A percentile compares a stretch with the other conserved stretches of the same genome.
phyloP scores from a whole-genome alignment of 225 moss, liverwort and hornwort species.

The Bryum argenteum region DNA sequence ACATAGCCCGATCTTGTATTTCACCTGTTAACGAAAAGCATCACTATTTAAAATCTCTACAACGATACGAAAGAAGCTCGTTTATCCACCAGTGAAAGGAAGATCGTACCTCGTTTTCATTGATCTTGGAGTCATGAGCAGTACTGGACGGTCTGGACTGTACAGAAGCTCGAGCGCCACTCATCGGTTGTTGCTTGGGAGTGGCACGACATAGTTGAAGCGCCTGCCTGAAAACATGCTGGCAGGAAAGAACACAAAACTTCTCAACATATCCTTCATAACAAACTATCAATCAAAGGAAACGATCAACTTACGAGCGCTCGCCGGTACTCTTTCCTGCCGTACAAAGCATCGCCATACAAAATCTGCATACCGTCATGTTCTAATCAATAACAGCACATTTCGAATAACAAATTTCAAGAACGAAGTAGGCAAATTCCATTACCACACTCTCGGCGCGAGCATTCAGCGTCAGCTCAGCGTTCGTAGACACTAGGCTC shows the following conservation, averaged over 20 bases:
- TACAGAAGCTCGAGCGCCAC: constrained; percentile 62
- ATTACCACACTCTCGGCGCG: constrained; percentile 81
- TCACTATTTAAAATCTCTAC: not conserved
- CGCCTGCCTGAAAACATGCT: constrained; percentile 91
- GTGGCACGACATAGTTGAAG: constrained; percentile 74
- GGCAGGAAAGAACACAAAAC: constrained; percentile 51
- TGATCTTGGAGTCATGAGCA: constrained; percentile 56
- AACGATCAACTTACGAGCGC: constrained; percentile 59
- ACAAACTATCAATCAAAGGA: not conserved
- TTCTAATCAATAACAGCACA: not conserved
- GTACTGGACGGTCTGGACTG: constrained; percentile 61
- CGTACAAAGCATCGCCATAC: constrained; percentile 87
- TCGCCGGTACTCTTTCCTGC: constrained; percentile 80
- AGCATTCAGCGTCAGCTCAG: constrained; percentile 55
- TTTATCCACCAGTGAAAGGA: not conserved
- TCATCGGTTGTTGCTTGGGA: constrained; percentile 63
- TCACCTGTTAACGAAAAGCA: constrained; percentile 52
- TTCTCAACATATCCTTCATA: constrained; percentile 33
- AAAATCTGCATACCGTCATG: constrained; percentile 48
- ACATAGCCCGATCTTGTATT: constrained; percentile 90
- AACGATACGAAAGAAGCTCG: not conserved
- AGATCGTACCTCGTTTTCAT: constrained; percentile 74
- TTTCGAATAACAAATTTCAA: not conserved
- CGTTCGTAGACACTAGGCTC: constrained; percentile 65
- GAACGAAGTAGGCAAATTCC: not conserved